Evolutionary conservation across 768 basidiomycete genomes (phyloP), one percentile per base, ranked within the genome.

Genomic region (Postia placenta): DNA sequence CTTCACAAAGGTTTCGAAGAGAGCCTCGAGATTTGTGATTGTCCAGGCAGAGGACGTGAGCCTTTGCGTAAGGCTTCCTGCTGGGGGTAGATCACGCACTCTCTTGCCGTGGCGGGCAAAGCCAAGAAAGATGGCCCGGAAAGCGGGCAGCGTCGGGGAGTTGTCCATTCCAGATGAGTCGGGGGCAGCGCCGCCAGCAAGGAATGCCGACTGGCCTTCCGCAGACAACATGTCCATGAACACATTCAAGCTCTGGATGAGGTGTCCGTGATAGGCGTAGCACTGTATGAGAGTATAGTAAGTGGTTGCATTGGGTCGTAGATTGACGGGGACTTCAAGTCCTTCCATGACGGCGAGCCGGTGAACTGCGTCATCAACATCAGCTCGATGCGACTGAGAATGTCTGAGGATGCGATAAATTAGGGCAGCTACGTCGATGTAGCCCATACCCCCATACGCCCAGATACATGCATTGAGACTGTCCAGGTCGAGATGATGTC

Each of bases 71-170:
- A 42, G 11, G 27, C 12, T 25, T 2, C 35, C 45, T 27, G 56
- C 37, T 17, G 5, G 0, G 6, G 28, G 6, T 4, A 36, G 20
- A 1, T 63, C 57, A 27, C 66, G 54, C 5, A 19, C 23, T 19
- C 6, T 20, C 30, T 25, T 42, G 22, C 77, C 86, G 55, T 87
- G 80, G 11, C 76, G 77, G 5, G 72, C 69, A 61, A 90, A 92
- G 1, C 87, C 89, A 15, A 85, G 73, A 59, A 93, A 91, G 35
- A 93, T 62, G 15, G 78, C 78, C 19, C 87, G 79, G 62, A 84
- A 92, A 26, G 80, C 69, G 19, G 75, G 64, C 41, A 59, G 28
- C 1, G 72, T 77, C 2, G 78, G 78, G 22, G 60, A 63, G 48
- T 72, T 76, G 6, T 59, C 45, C 4, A 30, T 45, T 6, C 45